Evolutionary conservation across 148 eudicot genomes (phyloP), one percentile per base, ranked within the genome.

Genomic region (Silene latifolia): DNA sequence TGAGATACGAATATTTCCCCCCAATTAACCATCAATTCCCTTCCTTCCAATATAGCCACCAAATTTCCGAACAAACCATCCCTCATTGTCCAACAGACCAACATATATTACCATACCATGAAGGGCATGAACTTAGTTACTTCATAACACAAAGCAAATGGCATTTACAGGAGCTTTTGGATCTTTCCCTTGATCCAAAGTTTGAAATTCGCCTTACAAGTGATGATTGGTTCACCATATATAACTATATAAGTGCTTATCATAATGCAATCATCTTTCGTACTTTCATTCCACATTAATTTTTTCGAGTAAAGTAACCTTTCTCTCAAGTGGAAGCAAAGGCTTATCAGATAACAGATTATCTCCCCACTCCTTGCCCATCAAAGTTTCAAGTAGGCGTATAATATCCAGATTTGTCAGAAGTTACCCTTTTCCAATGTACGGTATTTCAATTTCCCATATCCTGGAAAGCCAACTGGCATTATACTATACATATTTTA

Each of bases 401-500:
- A 21, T 20, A 69, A 25, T 47, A 21, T 69, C 47, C 54, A 69
- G 32, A 47, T 69, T 27, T 21, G 57, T 69, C 72, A 69, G 54
- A 67, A 19, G 15, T 20, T 46, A 69, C 57, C 57, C 72, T 20
- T 69, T 20, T 14, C 72, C 72, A 47, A 69, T 47, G 57, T 69
- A 69, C 72, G 72, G 72, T 69, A 69, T 20, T 20, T 69, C 32
- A n/a, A 46, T 47, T 69, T 12, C 72, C 72, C 24, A 47, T 54
- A 69, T 69, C 48, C 57, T 47, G 72, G 72, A 69, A 69, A 69
- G 57, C 72, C 72, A 69, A 69, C 32, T 54, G 58, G 20, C 29
- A 20, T 46, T 69, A 69, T 21, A 46, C 32, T 20, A 69, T 69
- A 47, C 69, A 20, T 46, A 51, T 32, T 21, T 12, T 12, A 69